Conservation (phyloP, 1,284 basidiomycete genomes). For the Malassezia equina region DNA sequence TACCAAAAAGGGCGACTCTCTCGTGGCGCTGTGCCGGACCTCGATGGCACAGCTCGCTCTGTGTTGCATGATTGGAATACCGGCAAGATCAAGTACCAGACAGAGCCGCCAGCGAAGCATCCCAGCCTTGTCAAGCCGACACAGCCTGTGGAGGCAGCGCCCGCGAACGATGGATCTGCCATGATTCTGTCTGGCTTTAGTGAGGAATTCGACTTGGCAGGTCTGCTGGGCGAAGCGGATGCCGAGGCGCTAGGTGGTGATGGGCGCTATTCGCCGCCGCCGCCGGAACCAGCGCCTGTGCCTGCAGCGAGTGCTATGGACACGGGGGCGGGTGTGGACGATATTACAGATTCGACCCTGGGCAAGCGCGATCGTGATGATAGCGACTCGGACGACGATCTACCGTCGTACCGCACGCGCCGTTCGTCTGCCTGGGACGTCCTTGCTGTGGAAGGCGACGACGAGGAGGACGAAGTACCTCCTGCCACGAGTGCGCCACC, state of each 20-base stretch:
- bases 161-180: constrained; percentile 4
- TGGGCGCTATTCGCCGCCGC: constrained; percentile 1
- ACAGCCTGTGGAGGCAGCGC: not conserved
- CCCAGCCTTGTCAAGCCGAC: not conserved
- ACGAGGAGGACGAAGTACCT: not conserved
- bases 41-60: constrained; percentile 69
- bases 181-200: constrained; percentile 28
- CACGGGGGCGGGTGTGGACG: not conserved
- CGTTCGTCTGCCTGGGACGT: not conserved
- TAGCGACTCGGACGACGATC: constrained; percentile 34
- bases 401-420: not conserved
- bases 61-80: constrained; percentile 93
- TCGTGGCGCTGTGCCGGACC: constrained; percentile 74
- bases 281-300: not conserved
- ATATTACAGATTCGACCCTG: constrained; percentile 12
- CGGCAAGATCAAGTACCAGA: constrained; percentile 84
- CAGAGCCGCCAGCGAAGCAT: constrained; percentile 62
- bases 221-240: constrained; percentile 42
- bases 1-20: constrained; percentile 59
- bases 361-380: constrained; percentile 42
- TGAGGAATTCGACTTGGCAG: constrained; percentile 43
- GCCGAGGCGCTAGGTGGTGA: constrained; percentile 36
- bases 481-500: not conserved
- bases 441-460: not conserved
- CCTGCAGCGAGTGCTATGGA: not conserved